Base-by-base conservation (phyloP, 345 rosid genomes). In the Camelina hispida region DNA sequence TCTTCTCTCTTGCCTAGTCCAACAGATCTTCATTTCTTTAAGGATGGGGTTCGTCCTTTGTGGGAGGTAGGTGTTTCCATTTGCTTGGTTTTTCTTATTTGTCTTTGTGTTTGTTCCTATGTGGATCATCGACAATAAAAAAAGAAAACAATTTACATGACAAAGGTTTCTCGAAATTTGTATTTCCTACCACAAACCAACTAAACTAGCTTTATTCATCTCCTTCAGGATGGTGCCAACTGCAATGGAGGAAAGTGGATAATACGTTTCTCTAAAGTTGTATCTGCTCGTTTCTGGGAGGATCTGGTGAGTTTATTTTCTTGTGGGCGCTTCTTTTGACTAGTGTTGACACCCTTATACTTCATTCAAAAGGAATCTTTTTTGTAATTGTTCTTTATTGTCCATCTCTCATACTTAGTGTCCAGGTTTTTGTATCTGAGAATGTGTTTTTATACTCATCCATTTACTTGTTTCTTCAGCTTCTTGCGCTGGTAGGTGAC, bases 211-310 rank as follows among this genome's bases (percentile, higher is more conserved):
- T 68, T 7, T 17, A 5, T 52, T 55, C 43, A n/a, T 69, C 14
- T 37, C 38, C 16, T 56, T 71, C 82, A 93, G 99, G 99, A 96
- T 78, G 69, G 88, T 77, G 98, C 97, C 20, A 96, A 96, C 81
- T 83, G 89, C 83, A 93, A 79, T 62, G 98, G 99, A 72, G 99
- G 97, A 46, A 93, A 96, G 84, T 96, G 99, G 99, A 96, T 93
- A 81, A 87, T 93, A 69, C 83, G 98, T 50, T 96, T 96, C 84
- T 83, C 91, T 56, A 93, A 93, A 84, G 91, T 84, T 76, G 98
- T 96, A 57, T 91, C 98, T 1, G 93, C 96, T 46, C 98, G 95
- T 78, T 96, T 91, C 76, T 96, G 99, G 98, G 98, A 93, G 84
- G 99, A 93, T 83, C 74, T 93, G 93, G 99, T 93, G 78, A 88